Evolutionary conservation across 1,284 basidiomycete genomes (phyloP).

Genomic region (Rhodotorula sp.): DNA sequence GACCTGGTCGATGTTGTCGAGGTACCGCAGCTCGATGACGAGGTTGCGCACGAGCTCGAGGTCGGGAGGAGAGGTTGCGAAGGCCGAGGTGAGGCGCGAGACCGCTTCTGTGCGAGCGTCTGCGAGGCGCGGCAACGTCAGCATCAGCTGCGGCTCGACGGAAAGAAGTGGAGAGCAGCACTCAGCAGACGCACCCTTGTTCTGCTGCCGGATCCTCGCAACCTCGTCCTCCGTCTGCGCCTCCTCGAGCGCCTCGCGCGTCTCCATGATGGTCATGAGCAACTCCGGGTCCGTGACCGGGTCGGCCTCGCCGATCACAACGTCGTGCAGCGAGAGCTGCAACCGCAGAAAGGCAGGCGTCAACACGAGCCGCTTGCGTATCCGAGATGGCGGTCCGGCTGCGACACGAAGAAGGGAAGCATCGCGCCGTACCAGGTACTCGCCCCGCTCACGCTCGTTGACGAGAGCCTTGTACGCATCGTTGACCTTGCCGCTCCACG

Average conservation of each 20-base stretch:
- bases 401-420: not conserved
- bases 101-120: slow-evolving; percentile 61
- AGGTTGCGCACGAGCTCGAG: slow-evolving; percentile 58
- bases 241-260: slow-evolving; percentile 74
- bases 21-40: slow-evolving; percentile 73
- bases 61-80: slow-evolving; percentile 61
- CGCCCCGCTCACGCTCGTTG: slow-evolving; percentile 26
- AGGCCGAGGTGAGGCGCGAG: slow-evolving; percentile 57
- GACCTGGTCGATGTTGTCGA: slow-evolving; percentile 71
- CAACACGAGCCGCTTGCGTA: no score
- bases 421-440: slow-evolving; percentile 29
- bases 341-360: not conserved
- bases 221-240: slow-evolving; percentile 60
- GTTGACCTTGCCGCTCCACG: slow-evolving; percentile 69
- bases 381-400: not conserved
- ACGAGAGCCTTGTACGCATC: slow-evolving; percentile 62
- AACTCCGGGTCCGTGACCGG: slow-evolving; percentile 70
- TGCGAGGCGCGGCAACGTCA: not conserved
- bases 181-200: slow-evolving; percentile 60
- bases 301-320: slow-evolving; percentile 70
- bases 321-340: slow-evolving; percentile 62
- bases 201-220: slow-evolving; percentile 59
- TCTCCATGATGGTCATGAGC: slow-evolving; percentile 76
- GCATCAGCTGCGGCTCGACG: no score
- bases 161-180: not conserved